Evolutionary conservation across 257 asterid species (phyloP).

Genomic region (Plantago elongata): DNA sequence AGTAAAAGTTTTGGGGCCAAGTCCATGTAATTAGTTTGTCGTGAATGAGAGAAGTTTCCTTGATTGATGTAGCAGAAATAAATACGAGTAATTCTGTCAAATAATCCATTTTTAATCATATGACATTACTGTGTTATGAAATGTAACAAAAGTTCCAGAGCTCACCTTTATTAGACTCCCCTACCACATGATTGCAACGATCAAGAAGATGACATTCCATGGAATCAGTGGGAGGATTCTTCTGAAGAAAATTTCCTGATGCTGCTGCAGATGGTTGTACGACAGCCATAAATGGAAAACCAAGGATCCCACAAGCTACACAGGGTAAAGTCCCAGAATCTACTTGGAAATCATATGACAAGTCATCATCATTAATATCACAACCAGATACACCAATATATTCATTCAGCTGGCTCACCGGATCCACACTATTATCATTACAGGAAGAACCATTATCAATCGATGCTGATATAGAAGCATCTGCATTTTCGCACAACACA

Average conservation of each 20-base stretch:
- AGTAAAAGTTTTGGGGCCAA: no score
- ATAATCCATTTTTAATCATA: neutral
- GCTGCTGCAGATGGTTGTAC: conserved; percentile 77
- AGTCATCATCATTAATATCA: conserved; percentile 63
- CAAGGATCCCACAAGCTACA: conserved; percentile 95
- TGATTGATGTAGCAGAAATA: neutral
- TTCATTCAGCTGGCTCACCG: conserved; percentile 43
- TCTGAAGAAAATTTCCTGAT: conserved; percentile 33
- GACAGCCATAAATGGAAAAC: conserved; percentile 94
- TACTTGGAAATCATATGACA: conserved; percentile 69
- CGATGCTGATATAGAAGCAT: conserved; percentile 27
- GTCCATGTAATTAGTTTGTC: no score
- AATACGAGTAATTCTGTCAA: neutral
- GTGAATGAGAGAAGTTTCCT: no score
- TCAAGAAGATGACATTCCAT: conserved; percentile 26
- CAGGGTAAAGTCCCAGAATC: conserved; percentile 95
- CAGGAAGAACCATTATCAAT: conserved; percentile 33
- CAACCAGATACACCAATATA: conserved; percentile 52
- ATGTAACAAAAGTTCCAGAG: conserved; percentile 11
- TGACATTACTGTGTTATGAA: neutral
- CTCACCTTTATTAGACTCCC: conserved; percentile 46
- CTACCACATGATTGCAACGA: conserved; percentile 23
- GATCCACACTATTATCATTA: conserved; percentile 32
- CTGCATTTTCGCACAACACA: conserved; percentile 35
- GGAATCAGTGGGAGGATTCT: conserved; percentile 24